phyloP scores from a whole-genome alignment of 768 basidiomycete genomes.

The Lentinula aciculospora region DNA sequence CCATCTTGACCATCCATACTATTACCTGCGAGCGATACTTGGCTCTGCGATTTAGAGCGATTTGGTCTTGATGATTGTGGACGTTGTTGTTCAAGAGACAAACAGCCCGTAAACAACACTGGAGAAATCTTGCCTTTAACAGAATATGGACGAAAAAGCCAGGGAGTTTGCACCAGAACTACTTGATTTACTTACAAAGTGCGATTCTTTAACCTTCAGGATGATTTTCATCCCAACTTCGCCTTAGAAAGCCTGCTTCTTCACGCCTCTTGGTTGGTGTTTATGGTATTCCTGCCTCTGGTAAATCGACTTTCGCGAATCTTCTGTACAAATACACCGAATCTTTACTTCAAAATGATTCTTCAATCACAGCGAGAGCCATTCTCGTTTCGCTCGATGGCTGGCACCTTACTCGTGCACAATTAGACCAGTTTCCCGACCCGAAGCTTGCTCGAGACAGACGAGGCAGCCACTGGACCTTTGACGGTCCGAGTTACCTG shows the following conservation, averaged over 20 bases:
- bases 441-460: slow-evolving; percentile 72
- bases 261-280: slow-evolving; percentile 65
- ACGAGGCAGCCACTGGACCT: slow-evolving; percentile 89
- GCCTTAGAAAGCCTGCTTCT: background rate
- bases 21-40: background rate
- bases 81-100: slow-evolving; percentile 13
- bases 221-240: background rate
- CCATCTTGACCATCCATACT: slow-evolving; percentile 1
- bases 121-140: background rate
- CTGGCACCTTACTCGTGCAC: slow-evolving; percentile 82
- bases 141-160: slow-evolving; percentile 34
- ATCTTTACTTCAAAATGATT: slow-evolving; percentile 21
- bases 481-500: slow-evolving; percentile 70
- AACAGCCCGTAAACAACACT: background rate
- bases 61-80: slow-evolving; percentile 14
- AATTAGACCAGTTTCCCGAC: slow-evolving; percentile 73
- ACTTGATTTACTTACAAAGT: slow-evolving; percentile 32
- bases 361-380: slow-evolving; percentile 25
- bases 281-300: slow-evolving; percentile 78
- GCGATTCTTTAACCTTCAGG: slow-evolving; percentile 13
- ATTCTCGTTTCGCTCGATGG: slow-evolving; percentile 83
- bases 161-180: slow-evolving; percentile 31
- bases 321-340: slow-evolving; percentile 54
- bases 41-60: background rate
- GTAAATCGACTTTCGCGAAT: slow-evolving; percentile 73